A percentile compares a stretch with the other conserved stretches of the same genome.
Conservation (phyloP, 371 early-diverging fungal species). For the Mortierella polycephala region DNA sequence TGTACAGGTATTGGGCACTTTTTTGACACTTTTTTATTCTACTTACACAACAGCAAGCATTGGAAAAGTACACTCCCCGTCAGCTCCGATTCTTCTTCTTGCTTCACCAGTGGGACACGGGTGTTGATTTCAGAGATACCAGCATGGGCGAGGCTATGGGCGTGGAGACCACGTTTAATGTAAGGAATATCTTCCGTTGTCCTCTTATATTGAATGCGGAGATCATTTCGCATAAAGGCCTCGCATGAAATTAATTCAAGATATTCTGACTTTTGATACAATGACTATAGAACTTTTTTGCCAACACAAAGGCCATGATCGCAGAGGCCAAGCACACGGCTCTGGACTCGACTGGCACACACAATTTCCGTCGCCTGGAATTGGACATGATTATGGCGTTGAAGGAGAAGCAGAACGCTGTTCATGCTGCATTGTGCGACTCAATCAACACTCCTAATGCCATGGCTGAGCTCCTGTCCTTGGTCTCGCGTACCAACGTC, state of each 20-base stretch:
- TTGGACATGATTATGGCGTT: constrained; percentile 56
- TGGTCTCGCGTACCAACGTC: constrained; percentile 85
- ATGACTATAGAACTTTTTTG: constrained; percentile 81
- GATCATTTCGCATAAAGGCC: too few species aligned
- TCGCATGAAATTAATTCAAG: neutral
- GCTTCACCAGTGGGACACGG: constrained; percentile 90
- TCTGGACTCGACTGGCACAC: constrained; percentile 66
- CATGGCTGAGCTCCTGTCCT: constrained; percentile 82
- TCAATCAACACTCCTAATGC: constrained; percentile 93
- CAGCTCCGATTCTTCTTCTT: constrained; percentile 97
- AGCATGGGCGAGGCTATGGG: constrained; percentile 89
- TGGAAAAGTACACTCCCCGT: constrained; percentile 84
- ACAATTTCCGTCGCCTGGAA: constrained; percentile 80
- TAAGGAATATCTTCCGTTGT: constrained; percentile 33
- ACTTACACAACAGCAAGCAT: constrained; percentile 74
- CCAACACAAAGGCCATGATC: constrained; percentile 80
- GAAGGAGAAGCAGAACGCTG: constrained; percentile 67
- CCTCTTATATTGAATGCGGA: too few species aligned
- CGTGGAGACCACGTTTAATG: constrained; percentile 81
- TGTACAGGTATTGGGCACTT: neutral
- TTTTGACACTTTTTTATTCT: neutral
- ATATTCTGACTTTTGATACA: constrained; percentile 3
- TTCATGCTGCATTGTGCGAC: constrained; percentile 93
- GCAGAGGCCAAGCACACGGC: constrained; percentile 65
- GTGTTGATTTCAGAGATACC: constrained; percentile 89